Evolutionary conservation across 2,329 filamentous ascomycete genomes (phyloP), one percentile per base, ranked within the genome.

Genomic region (Calonectria pteridis): DNA sequence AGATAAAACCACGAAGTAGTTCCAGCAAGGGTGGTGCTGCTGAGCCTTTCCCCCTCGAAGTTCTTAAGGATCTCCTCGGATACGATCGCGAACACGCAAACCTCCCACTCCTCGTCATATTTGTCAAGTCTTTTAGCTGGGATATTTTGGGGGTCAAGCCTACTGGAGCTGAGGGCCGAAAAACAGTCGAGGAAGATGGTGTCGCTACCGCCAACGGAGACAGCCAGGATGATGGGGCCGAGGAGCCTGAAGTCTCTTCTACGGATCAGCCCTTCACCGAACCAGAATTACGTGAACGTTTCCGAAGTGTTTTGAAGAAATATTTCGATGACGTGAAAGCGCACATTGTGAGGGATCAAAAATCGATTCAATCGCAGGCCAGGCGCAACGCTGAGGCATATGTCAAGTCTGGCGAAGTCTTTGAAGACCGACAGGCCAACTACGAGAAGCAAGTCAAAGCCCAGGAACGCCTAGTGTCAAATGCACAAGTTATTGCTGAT

Each of bases 341-440:
- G 20, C 97, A 98, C 81, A 89, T 99, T 35, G 84, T 96, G 35
- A 93, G 94, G n/a, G 95, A 98, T 80, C 97, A 99, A 83, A 97
- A 98, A 84, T 93, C 94, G 50, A 93, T 99, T 50, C 91, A 93
- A 67, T 92, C 91, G 31, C 97, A 99, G 85, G 95, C 94, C 68
- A 94, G 95, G 76, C 95, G 96, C 78, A 99, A 99, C 85, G 96
- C 97, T 0, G 97, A 99, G 84, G 97, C 96, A 7, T 99, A 99
- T 80, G 96, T 99, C 80, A 98, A 98, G 82, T 98, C 97, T 46
- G 97, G 97, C 2, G 97, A 99, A 82, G 96, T 99, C 6, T 98
- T 99, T 77, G 97, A 99, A 83, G 97, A 99, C 81, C 94, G 97
- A 65, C 97, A 99, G 83, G 92, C 95, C 68, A 98, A 96, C 82